These are phyloP conservation scores for Venturia asperata DNA, from an alignment of 2,329 filamentous ascomycete species.

Conservation along the genomic window DNA sequence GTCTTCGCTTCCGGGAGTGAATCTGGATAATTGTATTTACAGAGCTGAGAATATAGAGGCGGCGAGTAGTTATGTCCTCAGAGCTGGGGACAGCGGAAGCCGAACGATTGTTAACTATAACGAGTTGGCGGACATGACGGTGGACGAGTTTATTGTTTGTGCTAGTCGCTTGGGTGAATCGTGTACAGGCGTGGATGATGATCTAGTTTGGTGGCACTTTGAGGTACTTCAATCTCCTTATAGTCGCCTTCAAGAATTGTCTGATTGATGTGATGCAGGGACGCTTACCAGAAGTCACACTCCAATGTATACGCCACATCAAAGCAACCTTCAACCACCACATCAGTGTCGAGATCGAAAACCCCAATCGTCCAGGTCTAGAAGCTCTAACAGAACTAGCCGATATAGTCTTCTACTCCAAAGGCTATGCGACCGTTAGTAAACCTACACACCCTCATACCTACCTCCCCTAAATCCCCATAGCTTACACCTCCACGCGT, in stretches of 20 bases:
- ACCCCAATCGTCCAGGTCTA: conserved; percentile 56
- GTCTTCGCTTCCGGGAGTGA: conserved; percentile 47
- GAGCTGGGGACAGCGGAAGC: conserved; percentile 51
- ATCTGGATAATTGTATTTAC: conserved; percentile 53
- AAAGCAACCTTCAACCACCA: conserved; percentile 37
- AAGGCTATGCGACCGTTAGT: conserved; percentile 51
- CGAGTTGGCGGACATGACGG: conserved; percentile 59
- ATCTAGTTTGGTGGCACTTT: conserved; percentile 59
- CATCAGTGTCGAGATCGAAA: conserved; percentile 67
- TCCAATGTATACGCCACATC: conserved; percentile 52
- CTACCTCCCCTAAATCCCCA: too few species aligned
- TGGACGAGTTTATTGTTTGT: conserved; percentile 47
- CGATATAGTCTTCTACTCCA: conserved; percentile 68
- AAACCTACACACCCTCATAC: conserved; percentile 25
- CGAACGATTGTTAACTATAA: conserved; percentile 67
- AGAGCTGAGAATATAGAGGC: conserved; percentile 48
- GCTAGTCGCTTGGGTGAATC: too few species aligned
- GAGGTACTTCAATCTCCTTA: conserved; percentile 44
- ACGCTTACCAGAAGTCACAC: conserved; percentile 54
- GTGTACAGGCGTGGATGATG: too few species aligned
- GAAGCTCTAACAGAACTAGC: conserved; percentile 53
- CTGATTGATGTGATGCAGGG: conserved; percentile 38
- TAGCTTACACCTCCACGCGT: background rate
- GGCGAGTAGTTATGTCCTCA: conserved; percentile 63
- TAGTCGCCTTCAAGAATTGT: too few species aligned